Base-by-base conservation (phyloP, 192 early-diverging fungal species). In the Spinellus fusiger region DNA sequence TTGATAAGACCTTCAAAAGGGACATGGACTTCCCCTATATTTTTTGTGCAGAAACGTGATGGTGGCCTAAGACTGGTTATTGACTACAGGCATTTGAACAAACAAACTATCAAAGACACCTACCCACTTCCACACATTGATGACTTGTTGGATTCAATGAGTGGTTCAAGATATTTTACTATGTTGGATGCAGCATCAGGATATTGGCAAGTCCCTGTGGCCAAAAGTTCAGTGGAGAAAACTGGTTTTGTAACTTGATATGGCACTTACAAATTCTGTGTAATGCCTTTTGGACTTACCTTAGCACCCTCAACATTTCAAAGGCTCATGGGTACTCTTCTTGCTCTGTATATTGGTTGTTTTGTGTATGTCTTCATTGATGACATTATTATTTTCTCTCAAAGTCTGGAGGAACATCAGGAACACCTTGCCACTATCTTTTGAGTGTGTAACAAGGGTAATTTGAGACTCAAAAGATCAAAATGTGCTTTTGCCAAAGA, bases 271-370 rank as follows among this genome's bases (percentile, higher is more conserved):
- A 69, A 87, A 53, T 86, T 75, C 47, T 27, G 59, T 0, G 79
- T 87, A 9, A 67, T 90, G 56, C 84, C 83, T 1, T 84, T 86
- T 60, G 88, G 84, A 0, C 56, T 91, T 0, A 75, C 74, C 20
- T 88, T 86, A 54, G 80, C 78, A 0, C 85, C 84, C 0, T 84
- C 84, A 0, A 77, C 78, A 0, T 88, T 86, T 61, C 75, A 78
- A 47, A n/a, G 44, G 0, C 33, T 34, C 25, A 62, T 69, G 67
- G 27, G 37, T 5, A 31, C 5, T 0, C 3, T 66, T 2, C 28
- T 72, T 18, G n/a, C 7, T 8, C 35, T 29, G 0, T 27, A 49
- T 0, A 52, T 73, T n/a, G 40, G 53, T 4, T 18, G 31, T 0
- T 64, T 49, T 12, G 54, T 55, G 0, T 54, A 64, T 13, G 57